Percentiles rank a stretch among this genome's conserved stretches.
Evolutionary conservation across 352 stramenopile species (phyloP).

Genomic region (Phytophthora fragariae): DNA sequence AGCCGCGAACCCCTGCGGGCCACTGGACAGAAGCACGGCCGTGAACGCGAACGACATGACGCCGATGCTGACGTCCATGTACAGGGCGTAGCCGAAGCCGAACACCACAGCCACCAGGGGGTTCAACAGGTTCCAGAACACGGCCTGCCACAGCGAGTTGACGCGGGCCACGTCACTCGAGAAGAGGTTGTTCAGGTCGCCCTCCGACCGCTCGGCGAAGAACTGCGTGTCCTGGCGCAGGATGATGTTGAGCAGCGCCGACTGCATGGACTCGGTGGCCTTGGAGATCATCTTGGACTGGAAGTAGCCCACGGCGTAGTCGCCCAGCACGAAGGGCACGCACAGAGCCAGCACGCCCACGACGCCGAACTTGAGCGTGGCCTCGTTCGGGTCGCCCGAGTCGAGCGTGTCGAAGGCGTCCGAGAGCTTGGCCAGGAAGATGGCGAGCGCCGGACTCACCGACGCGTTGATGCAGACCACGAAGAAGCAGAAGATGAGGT

Average conservation of each 20-base stretch:
- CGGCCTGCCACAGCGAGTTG: constrained; percentile 86
- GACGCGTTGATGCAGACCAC: constrained; percentile 87
- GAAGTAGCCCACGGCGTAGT: constrained; percentile 90
- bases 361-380: constrained; percentile 73
- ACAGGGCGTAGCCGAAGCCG: constrained; percentile 85
- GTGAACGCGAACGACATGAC: constrained; percentile 89
- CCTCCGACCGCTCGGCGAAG: constrained; percentile 86
- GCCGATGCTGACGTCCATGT: constrained; percentile 84
- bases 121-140: constrained; percentile 91
- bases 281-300: constrained; percentile 93
- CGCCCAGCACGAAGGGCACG: constrained; percentile 86
- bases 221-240: constrained; percentile 82
- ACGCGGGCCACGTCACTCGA: constrained; percentile 88
- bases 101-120: constrained; percentile 81
- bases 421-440: constrained; percentile 78
- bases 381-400: constrained; percentile 47
- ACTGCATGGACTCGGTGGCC: constrained; percentile 82
- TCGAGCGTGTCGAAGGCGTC: constrained; percentile 72
- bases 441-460: constrained; percentile 81
- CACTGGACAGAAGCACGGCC: constrained; percentile 80
- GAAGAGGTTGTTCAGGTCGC: constrained; percentile 91
- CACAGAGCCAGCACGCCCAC: constrained; percentile 78
- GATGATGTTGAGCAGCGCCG: constrained; percentile 79
- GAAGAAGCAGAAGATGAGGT: constrained; percentile 79
- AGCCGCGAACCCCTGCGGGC: constrained; percentile 83